Evolutionary conservation across 164 flowering plant species (phyloP).

Genomic region (Stephania japonica): DNA sequence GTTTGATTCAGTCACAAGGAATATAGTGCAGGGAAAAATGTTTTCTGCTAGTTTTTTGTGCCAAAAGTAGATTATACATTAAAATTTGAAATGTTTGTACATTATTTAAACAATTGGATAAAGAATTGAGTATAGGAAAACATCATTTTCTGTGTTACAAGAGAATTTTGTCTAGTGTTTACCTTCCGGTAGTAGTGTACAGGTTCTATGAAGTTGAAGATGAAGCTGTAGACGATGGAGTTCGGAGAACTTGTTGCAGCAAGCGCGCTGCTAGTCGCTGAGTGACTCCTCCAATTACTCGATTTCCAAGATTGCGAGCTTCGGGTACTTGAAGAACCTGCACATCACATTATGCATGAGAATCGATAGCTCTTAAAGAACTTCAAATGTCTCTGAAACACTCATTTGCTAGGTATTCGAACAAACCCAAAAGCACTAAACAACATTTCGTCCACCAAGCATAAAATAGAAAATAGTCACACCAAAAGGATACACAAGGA

Average conservation of each 20-base stretch:
- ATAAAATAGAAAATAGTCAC: background rate
- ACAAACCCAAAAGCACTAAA: background rate
- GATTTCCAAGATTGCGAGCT: slow-evolving; percentile 67
- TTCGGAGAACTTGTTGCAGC: slow-evolving; percentile 75
- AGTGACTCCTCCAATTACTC: slow-evolving; percentile 67
- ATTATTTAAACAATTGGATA: slow-evolving; percentile 8
- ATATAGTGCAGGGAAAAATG: background rate
- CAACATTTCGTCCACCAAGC: background rate
- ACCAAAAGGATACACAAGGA: background rate
- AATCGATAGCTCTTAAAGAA: background rate
- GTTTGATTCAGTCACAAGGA: background rate
- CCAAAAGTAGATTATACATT: background rate
- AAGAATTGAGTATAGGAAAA: slow-evolving; percentile 15
- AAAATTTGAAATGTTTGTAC: background rate
- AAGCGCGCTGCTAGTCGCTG: slow-evolving; percentile 91
- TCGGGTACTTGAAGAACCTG: slow-evolving; percentile 91
- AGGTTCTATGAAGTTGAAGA: slow-evolving; percentile 20
- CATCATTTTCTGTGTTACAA: background rate
- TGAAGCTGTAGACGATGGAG: slow-evolving; percentile 36
- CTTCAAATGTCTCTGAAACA: background rate
- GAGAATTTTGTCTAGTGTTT: background rate
- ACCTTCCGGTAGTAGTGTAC: slow-evolving; percentile 15
- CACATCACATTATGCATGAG: slow-evolving; percentile 13
- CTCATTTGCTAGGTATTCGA: background rate
- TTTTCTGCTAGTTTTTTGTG: background rate